A percentile compares a stretch with the other conserved stretches of the same genome.
Conservation (phyloP, 345 rosid genomes). For the Barbarea vulgaris region DNA sequence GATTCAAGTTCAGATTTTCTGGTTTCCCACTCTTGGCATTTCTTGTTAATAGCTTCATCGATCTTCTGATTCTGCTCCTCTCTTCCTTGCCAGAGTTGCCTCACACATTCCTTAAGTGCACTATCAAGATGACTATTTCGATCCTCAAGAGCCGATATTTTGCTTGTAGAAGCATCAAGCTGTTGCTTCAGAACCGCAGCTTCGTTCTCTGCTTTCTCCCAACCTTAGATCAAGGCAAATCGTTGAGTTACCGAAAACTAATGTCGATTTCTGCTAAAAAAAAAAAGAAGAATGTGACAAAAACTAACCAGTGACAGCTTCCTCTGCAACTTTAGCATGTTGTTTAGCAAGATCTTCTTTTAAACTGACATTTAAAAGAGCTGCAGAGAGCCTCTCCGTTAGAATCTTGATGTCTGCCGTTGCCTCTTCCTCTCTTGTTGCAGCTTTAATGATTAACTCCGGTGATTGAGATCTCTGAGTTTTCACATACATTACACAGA, state of each 20-base stretch:
- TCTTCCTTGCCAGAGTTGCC: constrained; percentile 85
- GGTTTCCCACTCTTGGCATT: constrained; percentile 64
- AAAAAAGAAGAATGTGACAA: neutral
- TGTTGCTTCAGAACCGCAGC: constrained; percentile 64
- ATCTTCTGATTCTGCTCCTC: constrained; percentile 83
- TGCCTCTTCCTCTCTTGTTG: constrained; percentile 52
- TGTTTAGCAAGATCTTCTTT: constrained; percentile 88
- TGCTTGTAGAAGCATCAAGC: constrained; percentile 60
- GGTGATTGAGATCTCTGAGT: constrained; percentile 57
- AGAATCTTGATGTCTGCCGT: constrained; percentile 55
- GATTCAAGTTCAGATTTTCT: constrained; percentile 55
- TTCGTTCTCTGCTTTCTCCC: constrained; percentile 98
- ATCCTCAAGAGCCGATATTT: constrained; percentile 62
- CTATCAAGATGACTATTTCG: constrained; percentile 85
- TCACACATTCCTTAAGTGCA: constrained; percentile 92
- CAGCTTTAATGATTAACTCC: constrained; percentile 57
- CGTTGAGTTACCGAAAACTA: neutral
- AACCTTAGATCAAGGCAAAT: constrained; percentile 58
- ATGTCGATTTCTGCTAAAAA: neutral
- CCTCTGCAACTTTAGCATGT: constrained; percentile 95
- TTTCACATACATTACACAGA: constrained; percentile 15
- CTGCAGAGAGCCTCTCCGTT: constrained; percentile 73
- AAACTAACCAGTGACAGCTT: constrained; percentile 78
- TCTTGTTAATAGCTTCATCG: constrained; percentile 57
- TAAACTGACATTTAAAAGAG: constrained; percentile 69